Evolutionary conservation across 495 filamentous ascomycete genomes (phyloP).

Genomic region (Neurospora sublineolata): DNA sequence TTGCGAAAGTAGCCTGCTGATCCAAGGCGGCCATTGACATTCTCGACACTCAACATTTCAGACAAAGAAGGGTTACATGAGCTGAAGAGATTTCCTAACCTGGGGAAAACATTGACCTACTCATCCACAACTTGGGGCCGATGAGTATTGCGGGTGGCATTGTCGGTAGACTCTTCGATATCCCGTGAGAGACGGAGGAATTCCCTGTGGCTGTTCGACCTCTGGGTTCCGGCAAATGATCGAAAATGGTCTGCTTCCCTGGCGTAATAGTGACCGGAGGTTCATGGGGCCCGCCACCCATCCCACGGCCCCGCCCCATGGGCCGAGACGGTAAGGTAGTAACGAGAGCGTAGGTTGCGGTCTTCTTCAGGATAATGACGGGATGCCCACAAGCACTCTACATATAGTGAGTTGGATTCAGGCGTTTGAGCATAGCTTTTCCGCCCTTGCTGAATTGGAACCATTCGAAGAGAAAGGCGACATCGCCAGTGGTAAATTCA

Average conservation of each 20-base stretch:
- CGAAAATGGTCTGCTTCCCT: no score
- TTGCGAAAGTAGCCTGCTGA: no score
- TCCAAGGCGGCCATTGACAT: no score
- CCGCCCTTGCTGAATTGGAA: no score
- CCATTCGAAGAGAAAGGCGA: no score
- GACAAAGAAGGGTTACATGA: no score
- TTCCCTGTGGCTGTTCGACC: not conserved
- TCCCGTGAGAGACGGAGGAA: not conserved
- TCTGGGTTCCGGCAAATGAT: not conserved
- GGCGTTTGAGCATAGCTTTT: not conserved
- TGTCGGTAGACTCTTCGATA: slow-evolving; percentile 67
- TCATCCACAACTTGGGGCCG: no score
- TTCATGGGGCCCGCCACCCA: not conserved
- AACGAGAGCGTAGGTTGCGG: not conserved
- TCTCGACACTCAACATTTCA: no score
- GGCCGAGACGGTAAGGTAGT: not conserved
- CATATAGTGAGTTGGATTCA: not conserved
- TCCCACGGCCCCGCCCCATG: not conserved
- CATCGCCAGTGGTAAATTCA: no score
- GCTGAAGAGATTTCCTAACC: no score
- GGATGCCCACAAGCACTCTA: not conserved
- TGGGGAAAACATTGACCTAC: no score
- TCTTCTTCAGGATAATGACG: not conserved
- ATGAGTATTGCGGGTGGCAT: slow-evolving; percentile 50
- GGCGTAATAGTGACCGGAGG: not conserved